These are phyloP conservation scores for Neurospora discreta DNA, from an alignment of 495 filamentous ascomycete species.

Conservation along the genomic window DNA sequence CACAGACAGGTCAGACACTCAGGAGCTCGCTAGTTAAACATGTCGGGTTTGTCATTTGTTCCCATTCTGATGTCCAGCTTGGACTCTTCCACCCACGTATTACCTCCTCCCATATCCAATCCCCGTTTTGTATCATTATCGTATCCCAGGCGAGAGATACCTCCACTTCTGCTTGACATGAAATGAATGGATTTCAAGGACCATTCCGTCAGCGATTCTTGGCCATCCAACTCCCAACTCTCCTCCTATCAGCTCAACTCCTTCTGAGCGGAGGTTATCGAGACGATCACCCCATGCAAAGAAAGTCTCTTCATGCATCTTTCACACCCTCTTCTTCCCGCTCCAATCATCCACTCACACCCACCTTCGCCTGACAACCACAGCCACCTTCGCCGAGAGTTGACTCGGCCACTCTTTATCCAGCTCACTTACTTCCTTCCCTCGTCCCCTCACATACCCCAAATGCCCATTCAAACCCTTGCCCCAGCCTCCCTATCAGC, in stretches of 20 bases:
- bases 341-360: not conserved
- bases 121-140: not conserved
- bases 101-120: not conserved
- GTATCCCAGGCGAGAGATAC: not conserved
- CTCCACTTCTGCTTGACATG: not conserved
- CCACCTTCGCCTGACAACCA: not conserved
- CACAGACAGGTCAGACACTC: not conserved
- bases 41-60: not conserved
- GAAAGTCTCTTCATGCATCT: not conserved
- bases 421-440: not conserved
- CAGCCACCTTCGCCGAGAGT: not conserved
- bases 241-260: not conserved
- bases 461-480: not conserved
- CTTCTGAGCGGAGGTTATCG: not conserved
- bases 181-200: not conserved
- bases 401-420: not conserved
- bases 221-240: not conserved
- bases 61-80: not conserved
- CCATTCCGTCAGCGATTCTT: not conserved
- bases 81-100: not conserved
- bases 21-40: not conserved
- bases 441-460: not conserved
- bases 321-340: not conserved
- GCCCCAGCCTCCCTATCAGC: not conserved
- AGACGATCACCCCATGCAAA: not conserved